Conservation (phyloP, 1,284 basidiomycete genomes). For the Rhodotorula mucilaginosa region DNA sequence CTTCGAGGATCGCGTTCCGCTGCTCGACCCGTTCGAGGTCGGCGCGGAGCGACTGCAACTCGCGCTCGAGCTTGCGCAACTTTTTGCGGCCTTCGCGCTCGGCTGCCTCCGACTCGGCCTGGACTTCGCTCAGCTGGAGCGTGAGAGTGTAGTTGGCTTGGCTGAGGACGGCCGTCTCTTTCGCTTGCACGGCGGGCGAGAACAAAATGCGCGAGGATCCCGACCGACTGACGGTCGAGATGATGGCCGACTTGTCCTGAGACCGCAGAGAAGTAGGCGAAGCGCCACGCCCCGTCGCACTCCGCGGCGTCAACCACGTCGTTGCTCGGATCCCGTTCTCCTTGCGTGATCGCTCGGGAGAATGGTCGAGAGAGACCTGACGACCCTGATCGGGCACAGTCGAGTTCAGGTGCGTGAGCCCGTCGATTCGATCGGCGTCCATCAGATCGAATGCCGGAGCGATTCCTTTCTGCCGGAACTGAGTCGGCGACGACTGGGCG, state of each 20-base stretch:
- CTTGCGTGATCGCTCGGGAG: no score
- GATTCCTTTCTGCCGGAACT: no score
- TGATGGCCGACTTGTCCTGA: neutral
- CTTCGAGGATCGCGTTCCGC: constrained; percentile 66
- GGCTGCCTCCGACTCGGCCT: constrained; percentile 63
- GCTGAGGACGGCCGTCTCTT: constrained; percentile 64
- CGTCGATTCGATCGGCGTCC: no score
- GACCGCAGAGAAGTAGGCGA: constrained; percentile 7
- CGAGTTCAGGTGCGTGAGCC: no score
- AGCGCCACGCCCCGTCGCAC: neutral
- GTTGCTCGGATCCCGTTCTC: no score
- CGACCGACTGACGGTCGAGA: neutral
- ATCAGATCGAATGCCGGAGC: no score
- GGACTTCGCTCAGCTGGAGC: constrained; percentile 67
- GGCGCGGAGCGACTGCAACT: constrained; percentile 65
- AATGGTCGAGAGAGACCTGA: no score
- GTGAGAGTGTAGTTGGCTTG: constrained; percentile 78
- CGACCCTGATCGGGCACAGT: neutral
- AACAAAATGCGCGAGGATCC: constrained; percentile 49
- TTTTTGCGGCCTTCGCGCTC: constrained; percentile 67
- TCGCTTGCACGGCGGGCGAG: constrained; percentile 49
- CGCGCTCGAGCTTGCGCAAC: constrained; percentile 69
- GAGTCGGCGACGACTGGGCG: no score
- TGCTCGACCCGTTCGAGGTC: constrained; percentile 66
- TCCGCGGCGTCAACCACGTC: neutral